These are phyloP conservation scores for Calocybe cyanea DNA, from an alignment of 768 basidiomycete species.

Conservation along the genomic window DNA sequence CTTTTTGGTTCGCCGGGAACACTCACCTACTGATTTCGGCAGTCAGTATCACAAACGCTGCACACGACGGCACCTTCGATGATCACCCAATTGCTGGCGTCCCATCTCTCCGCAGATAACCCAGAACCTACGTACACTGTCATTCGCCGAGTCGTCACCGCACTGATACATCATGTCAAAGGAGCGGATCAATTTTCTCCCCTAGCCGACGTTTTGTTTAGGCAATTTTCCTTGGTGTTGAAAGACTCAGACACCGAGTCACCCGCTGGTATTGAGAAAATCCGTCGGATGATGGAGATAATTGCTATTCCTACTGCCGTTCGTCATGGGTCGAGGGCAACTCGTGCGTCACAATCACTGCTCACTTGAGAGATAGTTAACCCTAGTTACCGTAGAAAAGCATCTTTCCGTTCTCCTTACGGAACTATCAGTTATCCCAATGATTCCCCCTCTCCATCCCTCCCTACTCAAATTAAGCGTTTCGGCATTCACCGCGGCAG, in stretches of 20 bases:
- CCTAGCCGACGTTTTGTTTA: slow-evolving; percentile 50
- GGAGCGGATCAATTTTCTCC: slow-evolving; percentile 58
- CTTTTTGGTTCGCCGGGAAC: background rate
- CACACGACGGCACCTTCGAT: slow-evolving; percentile 73
- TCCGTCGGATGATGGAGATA: slow-evolving; percentile 54
- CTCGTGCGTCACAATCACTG: slow-evolving; percentile 37
- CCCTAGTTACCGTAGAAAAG: slow-evolving; percentile 21
- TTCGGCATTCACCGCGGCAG: slow-evolving; percentile 36
- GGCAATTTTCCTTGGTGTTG: slow-evolving; percentile 27
- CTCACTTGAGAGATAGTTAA: slow-evolving; percentile 1
- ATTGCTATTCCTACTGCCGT: slow-evolving; percentile 56
- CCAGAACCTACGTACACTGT: slow-evolving; percentile 47
- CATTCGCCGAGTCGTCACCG: slow-evolving; percentile 70
- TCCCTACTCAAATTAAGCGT: slow-evolving; percentile 37
- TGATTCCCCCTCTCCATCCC: slow-evolving; percentile 23
- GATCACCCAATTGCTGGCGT: slow-evolving; percentile 51
- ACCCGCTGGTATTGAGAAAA: slow-evolving; percentile 30
- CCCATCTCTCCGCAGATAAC: slow-evolving; percentile 40
- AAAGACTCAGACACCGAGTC: slow-evolving; percentile 16
- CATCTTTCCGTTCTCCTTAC: slow-evolving; percentile 32
- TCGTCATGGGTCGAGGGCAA: slow-evolving; percentile 66
- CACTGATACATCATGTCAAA: slow-evolving; percentile 81
- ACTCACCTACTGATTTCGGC: slow-evolving; percentile 6
- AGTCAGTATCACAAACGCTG: slow-evolving; percentile 82
- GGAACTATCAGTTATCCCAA: slow-evolving; percentile 26